Percentiles rank a stretch among this genome's conserved stretches.
Conservation (phyloP, 805 yeast species). For the Ogataea thermomethanolica region DNA sequence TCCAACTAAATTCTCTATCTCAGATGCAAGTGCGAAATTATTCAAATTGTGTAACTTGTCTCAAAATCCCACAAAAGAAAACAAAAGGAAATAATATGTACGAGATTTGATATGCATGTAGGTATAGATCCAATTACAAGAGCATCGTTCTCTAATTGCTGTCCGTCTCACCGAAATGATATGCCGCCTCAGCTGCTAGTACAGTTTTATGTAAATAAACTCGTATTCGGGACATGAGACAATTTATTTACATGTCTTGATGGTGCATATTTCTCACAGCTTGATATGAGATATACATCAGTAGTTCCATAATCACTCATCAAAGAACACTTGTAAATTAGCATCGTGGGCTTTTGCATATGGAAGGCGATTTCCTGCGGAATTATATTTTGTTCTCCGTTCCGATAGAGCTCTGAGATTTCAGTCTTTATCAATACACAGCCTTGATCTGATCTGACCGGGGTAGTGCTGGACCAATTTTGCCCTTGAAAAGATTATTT, state of each 20-base stretch:
- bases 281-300: too few species aligned
- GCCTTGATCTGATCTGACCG: slow-evolving; percentile 5
- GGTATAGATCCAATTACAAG: slow-evolving; percentile 1
- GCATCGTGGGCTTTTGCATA: neutral
- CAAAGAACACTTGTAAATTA: too few species aligned
- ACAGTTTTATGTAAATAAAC: too few species aligned
- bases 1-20: too few species aligned
- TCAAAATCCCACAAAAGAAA: neutral
- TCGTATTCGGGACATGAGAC: too few species aligned
- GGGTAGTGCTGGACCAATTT: slow-evolving; percentile 6
- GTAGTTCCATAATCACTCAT: too few species aligned
- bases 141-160: neutral
- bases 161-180: too few species aligned
- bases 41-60: too few species aligned
- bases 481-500: slow-evolving; percentile 6
- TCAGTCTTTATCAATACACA: slow-evolving; percentile 4
- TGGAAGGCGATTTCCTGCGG: neutral
- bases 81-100: neutral
- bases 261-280: too few species aligned
- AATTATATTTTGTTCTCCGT: neutral
- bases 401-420: neutral
- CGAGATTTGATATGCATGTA: slow-evolving; percentile 1
- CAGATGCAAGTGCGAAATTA: too few species aligned
- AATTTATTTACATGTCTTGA: too few species aligned
- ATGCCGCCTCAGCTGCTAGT: too few species aligned